Percentiles rank a stretch among this genome's conserved stretches.
Evolutionary conservation across 2,329 filamentous ascomycete species (phyloP).

Genomic region (Fusarium euwallaceae): DNA sequence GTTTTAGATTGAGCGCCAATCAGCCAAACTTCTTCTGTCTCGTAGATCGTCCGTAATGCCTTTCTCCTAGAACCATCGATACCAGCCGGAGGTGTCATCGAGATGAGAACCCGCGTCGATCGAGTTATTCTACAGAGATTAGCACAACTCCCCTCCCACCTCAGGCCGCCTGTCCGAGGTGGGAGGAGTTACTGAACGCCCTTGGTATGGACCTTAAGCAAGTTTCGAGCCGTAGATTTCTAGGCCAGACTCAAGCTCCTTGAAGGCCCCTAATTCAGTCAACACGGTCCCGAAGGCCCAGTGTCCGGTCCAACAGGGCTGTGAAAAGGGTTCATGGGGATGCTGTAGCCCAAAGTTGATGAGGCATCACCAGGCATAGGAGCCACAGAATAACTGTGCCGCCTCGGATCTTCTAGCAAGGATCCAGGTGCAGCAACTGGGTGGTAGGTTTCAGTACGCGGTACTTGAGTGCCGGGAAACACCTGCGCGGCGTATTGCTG

Average conservation of each 20-base stretch:
- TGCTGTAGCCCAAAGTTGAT: conserved; percentile 42
- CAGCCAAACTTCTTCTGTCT: neutral
- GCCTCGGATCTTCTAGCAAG: conserved; percentile 43
- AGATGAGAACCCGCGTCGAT: neutral
- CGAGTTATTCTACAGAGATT: neutral
- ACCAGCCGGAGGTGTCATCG: neutral
- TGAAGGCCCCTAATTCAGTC: conserved; percentile 28
- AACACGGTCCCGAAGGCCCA: conserved; percentile 42
- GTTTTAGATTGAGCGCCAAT: neutral
- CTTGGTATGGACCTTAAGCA: neutral
- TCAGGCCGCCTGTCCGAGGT: neutral
- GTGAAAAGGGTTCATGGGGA: conserved; percentile 44
- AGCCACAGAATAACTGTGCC: conserved; percentile 43
- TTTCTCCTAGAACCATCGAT: neutral
- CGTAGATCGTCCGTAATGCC: neutral
- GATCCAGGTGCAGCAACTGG: conserved; percentile 35
- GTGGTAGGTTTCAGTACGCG: conserved; percentile 41
- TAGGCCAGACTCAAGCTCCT: conserved; percentile 11
- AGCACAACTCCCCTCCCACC: neutral
- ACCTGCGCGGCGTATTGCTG: conserved; percentile 42
- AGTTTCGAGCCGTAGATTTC: conserved; percentile 7
- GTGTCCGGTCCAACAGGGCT: conserved; percentile 33
- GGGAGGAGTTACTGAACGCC: neutral
- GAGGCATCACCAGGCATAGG: conserved; percentile 39
- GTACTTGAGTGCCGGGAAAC: conserved; percentile 36